Percentiles rank a stretch among this genome's conserved stretches.
phyloP scores from a whole-genome alignment of 163 green algal genomes.

The Scenedesmus sp. region DNA sequence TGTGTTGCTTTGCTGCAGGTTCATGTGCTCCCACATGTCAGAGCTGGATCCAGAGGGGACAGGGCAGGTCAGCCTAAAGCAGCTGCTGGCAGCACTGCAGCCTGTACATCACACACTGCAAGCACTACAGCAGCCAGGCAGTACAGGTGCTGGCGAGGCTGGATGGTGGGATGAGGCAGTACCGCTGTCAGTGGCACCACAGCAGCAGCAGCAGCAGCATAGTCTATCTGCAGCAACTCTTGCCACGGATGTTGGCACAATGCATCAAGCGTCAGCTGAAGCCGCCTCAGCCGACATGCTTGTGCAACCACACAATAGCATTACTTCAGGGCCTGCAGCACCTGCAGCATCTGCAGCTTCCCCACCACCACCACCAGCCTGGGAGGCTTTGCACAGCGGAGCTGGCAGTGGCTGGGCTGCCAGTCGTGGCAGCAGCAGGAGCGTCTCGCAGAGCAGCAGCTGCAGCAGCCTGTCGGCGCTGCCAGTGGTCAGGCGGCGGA shows the following conservation, averaged over 20 bases:
- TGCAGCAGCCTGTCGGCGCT: background rate
- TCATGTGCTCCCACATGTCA: background rate
- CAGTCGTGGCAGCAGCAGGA: background rate
- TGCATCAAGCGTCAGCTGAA: background rate
- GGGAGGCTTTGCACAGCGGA: background rate
- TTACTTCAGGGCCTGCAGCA: background rate
- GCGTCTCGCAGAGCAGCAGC: background rate
- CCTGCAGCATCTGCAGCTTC: background rate
- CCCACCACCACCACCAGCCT: background rate
- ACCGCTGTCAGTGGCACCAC: background rate
- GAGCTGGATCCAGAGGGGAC: slow-evolving; percentile 20
- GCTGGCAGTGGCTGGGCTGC: background rate
- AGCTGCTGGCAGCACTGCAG: slow-evolving; percentile 18
- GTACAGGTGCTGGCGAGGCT: background rate
- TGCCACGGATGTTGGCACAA: background rate
- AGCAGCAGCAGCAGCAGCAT: background rate
- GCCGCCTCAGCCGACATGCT: background rate
- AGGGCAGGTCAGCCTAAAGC: slow-evolving; percentile 25
- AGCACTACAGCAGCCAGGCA: background rate
- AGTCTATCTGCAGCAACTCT: background rate
- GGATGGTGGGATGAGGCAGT: background rate
- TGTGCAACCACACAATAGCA: background rate
- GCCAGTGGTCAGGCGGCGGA: background rate
- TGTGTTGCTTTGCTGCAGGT: background rate
- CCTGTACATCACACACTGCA: slow-evolving; percentile 3